These are phyloP conservation scores for Thuja plicata DNA, from an alignment of 83 land plant genomes.

Conservation along the genomic window DNA sequence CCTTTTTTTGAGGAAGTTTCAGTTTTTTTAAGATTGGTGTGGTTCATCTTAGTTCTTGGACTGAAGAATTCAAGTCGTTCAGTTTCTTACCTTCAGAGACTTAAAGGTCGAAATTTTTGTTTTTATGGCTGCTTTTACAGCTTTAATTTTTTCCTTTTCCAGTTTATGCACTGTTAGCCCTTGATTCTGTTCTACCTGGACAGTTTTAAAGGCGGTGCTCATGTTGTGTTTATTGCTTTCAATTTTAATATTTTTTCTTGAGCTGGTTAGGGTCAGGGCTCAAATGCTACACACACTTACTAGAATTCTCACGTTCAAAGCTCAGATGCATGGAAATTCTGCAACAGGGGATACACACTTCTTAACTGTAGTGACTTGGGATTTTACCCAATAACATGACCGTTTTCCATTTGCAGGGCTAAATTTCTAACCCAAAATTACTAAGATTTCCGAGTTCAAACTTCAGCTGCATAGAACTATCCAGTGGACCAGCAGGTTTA, in stretches of 20 bases:
- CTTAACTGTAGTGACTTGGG: background rate
- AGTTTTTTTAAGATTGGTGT: too few species aligned
- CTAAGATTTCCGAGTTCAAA: background rate
- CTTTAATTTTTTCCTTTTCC: too few species aligned
- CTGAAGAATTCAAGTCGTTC: background rate
- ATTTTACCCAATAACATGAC: background rate
- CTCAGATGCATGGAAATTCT: background rate
- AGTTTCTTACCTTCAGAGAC: background rate
- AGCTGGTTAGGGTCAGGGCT: background rate
- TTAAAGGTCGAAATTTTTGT: background rate
- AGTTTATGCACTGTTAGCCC: too few species aligned
- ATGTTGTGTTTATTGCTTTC: too few species aligned
- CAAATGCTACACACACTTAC: background rate
- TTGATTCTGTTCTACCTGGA: too few species aligned
- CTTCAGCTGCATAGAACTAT: too few species aligned
- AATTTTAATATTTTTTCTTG: too few species aligned
- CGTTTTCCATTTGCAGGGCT: background rate
- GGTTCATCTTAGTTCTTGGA: background rate
- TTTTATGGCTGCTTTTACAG: too few species aligned
- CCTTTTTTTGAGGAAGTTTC: too few species aligned
- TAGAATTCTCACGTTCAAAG: background rate
- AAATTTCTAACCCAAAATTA: background rate
- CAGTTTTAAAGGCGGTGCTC: background rate
- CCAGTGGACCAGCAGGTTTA: too few species aligned
- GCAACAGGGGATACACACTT: background rate